A percentile compares a stretch with the other conserved stretches of the same genome.
phyloP scores from a whole-genome alignment of 2,329 filamentous ascomycete species.

The Diaporthe sp. region DNA sequence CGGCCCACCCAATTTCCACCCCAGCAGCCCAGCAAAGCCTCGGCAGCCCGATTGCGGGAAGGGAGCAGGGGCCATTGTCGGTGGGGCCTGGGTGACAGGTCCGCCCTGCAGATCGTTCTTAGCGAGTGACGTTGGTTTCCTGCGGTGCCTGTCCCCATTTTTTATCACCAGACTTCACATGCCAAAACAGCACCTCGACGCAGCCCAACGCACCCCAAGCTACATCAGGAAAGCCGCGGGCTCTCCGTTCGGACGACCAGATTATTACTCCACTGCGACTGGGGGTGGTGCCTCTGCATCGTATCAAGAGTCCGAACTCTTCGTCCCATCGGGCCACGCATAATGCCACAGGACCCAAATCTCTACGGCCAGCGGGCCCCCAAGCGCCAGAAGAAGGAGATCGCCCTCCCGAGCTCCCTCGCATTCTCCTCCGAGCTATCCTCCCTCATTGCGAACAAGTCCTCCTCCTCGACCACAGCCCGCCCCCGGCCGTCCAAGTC shows the following conservation, averaged over 20 bases:
- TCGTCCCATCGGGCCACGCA: conserved; percentile 31
- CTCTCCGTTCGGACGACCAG: neutral
- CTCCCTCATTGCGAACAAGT: conserved; percentile 74
- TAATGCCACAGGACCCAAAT: conserved; percentile 75
- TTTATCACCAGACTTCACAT: conserved; percentile 39
- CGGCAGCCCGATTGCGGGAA: conserved; percentile 26
- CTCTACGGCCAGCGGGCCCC: conserved; percentile 83
- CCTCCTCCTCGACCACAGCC: conserved; percentile 56
- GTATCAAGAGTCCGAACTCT: neutral
- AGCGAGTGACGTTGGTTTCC: conserved; percentile 25
- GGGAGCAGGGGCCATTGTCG: conserved; percentile 31
- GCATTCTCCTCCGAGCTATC: conserved; percentile 92
- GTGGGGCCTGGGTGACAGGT: neutral
- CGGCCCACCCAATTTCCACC: conserved; percentile 23
- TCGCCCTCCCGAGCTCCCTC: conserved; percentile 79
- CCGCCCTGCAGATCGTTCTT: conserved; percentile 26
- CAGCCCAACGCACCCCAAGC: neutral
- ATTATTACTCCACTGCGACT: conserved; percentile 10
- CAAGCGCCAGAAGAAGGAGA: conserved; percentile 78
- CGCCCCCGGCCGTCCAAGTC: conserved; percentile 68
- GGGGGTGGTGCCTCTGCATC: neutral
- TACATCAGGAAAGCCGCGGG: conserved; percentile 14
- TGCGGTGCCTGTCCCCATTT: conserved; percentile 5
- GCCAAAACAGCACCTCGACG: conserved; percentile 20
- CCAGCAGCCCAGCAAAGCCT: conserved; percentile 21